Evolutionary conservation across 208 protist species (phyloP).

Genomic region (Acanthamoeba healyi): DNA sequence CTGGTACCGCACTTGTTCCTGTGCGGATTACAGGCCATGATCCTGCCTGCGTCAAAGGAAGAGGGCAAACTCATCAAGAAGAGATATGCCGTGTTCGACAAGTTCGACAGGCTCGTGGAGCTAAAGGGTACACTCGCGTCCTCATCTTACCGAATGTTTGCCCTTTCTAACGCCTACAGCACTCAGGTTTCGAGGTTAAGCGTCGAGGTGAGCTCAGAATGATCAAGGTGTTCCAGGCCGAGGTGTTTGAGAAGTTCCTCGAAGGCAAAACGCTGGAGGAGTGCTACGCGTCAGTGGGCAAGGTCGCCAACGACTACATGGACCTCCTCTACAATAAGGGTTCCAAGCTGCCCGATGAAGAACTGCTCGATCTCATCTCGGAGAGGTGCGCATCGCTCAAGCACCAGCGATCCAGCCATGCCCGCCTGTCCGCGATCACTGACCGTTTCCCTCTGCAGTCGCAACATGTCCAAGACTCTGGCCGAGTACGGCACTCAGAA

Average conservation of each 20-base stretch:
- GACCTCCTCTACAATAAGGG: conserved; percentile 95
- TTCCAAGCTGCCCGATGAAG: conserved; percentile 93
- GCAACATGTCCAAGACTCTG: conserved; percentile 96
- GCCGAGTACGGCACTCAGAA: conserved; percentile 99
- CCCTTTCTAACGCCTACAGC: too few relatives aligned
- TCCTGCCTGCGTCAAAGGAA: conserved; percentile 98
- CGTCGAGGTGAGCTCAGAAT: conserved; percentile 99
- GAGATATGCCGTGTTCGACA: conserved; percentile 99
- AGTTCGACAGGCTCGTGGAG: conserved; percentile 97
- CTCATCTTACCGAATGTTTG: too few relatives aligned
- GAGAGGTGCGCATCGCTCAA: conserved; percentile 92
- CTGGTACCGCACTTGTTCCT: neutral
- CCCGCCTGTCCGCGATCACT: neutral
- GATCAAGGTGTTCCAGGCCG: conserved; percentile 99
- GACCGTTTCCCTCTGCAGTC: conserved; percentile 60
- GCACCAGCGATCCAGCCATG: too few relatives aligned
- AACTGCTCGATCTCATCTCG: conserved; percentile 98
- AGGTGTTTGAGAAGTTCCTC: conserved; percentile 95
- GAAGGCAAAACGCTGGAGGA: conserved; percentile 96
- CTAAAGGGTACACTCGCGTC: conserved; percentile 99
- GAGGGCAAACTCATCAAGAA: conserved; percentile 98
- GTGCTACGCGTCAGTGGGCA: conserved; percentile 96
- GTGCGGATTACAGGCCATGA: conserved; percentile 94
- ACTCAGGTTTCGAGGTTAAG: conserved; percentile 99
- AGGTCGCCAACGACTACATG: conserved; percentile 97